Evolutionary conservation across 768 basidiomycete species (phyloP), one percentile per base, ranked within the genome.

Genomic region (Leucosporidium creatinivorum): DNA sequence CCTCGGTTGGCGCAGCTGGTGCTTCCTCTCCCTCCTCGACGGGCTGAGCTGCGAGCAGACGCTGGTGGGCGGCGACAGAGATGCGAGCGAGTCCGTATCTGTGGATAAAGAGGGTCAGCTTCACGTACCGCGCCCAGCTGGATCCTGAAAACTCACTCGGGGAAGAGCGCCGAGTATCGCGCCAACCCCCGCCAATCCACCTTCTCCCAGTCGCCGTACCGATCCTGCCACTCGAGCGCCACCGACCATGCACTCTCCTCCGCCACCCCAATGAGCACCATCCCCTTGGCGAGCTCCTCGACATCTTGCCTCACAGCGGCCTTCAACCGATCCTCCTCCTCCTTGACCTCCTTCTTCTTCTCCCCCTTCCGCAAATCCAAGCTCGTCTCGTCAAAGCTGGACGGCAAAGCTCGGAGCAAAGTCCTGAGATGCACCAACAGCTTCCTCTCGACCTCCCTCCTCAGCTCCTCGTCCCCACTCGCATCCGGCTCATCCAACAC

Each of bases 241-340:
- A 88, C 77, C 31, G 79, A 81, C 94, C 96, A 99, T 0, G 89
- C 91, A 30, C 87, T 76, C 74, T 90, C 87, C 73, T 96, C 88
- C 0, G 85, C 84, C 13, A 93, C 83, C 21, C 82, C 81, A 25
- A 99, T 80, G 9, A 94, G 78, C 4, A 96, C 83, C 36, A 86
- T 84, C 3, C 92, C 93, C 21, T 84, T 80, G 2, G 89, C 82
- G 39, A 96, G 79, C 23, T 85, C 84, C 51, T 90, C 84, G 17
- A 96, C 80, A 71, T 90, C 86, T 13, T 77, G 74, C n/a, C 85
- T 79, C 13, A 88, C 75, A 3, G 70, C 64, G 13, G 74, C 72
- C 68, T 80, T 81, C 25, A 58, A 30, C 36, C 56, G 66, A n/a
- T 13, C 62, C 6, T 55, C 62, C 59, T 69, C 61, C 1, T 47